Evolutionary conservation across 2,329 filamentous ascomycete genomes (phyloP).

Genomic region (Trichoderma sp.): DNA sequence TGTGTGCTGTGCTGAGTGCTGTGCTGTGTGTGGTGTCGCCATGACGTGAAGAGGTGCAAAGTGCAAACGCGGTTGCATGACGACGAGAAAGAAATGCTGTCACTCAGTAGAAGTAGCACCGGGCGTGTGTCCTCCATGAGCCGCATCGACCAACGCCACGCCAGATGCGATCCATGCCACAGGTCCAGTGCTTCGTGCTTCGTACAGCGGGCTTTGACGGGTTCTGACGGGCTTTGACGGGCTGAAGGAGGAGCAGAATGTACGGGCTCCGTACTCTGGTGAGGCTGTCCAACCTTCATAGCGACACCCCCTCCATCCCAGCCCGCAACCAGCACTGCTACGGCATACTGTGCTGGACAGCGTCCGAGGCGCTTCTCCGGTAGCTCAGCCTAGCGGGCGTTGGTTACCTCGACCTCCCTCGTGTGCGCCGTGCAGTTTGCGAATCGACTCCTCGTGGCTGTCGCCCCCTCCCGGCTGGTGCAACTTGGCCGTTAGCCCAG

Average conservation of each 20-base stretch:
- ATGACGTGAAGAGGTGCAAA: neutral
- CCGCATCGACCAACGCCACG: constrained; percentile 3
- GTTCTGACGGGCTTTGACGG: no score
- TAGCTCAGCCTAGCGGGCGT: neutral
- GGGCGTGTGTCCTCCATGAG: neutral
- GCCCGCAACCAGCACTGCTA: neutral
- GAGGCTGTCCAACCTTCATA: constrained; percentile 7
- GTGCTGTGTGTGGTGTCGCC: no score
- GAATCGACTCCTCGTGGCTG: constrained; percentile 1
- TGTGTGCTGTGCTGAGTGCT: no score
- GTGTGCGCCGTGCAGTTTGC: constrained; percentile 8
- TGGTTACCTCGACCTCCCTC: constrained; percentile 8
- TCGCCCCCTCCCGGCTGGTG: constrained; percentile 18
- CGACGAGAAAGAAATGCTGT: no score
- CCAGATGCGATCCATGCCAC: neutral
- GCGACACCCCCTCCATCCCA: constrained; percentile 10
- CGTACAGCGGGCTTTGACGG: no score
- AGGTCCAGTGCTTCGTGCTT: no score
- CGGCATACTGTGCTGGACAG: no score
- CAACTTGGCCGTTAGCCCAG: constrained; percentile 8
- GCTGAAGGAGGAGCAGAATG: neutral
- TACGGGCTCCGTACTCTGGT: neutral
- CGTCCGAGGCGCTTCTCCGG: constrained; percentile 1
- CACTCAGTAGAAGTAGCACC: no score
- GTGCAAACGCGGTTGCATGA: neutral